A percentile compares a stretch with the other conserved stretches of the same genome.
Evolutionary conservation across 2,329 filamentous ascomycete genomes (phyloP).

Genomic region (Trematosphaeria pertusa): DNA sequence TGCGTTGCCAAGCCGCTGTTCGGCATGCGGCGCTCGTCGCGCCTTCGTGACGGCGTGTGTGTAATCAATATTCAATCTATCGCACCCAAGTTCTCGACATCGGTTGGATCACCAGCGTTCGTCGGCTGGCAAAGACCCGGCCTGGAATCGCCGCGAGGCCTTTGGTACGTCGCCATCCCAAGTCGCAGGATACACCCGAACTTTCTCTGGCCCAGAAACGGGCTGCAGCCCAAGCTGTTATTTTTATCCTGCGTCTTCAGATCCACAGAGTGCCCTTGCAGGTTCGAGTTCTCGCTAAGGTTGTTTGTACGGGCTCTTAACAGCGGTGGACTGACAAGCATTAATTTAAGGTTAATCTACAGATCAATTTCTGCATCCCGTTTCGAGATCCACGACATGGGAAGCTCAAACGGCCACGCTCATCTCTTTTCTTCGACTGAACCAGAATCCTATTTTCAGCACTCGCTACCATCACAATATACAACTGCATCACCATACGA

Average conservation of each 20-base stretch:
- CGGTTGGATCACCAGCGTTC: slow-evolving; percentile 25
- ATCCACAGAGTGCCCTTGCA: slow-evolving; percentile 38
- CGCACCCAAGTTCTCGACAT: slow-evolving; percentile 20
- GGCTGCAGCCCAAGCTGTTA: slow-evolving; percentile 27
- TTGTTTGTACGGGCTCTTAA: slow-evolving; percentile 32
- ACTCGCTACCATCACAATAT: slow-evolving; percentile 33
- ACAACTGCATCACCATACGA: slow-evolving; percentile 29
- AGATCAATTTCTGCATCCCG: slow-evolving; percentile 41
- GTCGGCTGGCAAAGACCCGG: slow-evolving; percentile 26
- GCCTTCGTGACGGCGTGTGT: slow-evolving; percentile 29
- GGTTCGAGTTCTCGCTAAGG: slow-evolving; percentile 32
- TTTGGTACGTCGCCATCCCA: slow-evolving; percentile 12
- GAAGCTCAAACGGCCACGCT: slow-evolving; percentile 24
- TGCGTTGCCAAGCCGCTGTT: slow-evolving; percentile 22
- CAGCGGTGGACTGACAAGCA: slow-evolving; percentile 43
- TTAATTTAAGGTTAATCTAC: slow-evolving; percentile 51
- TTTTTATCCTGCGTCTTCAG: slow-evolving; percentile 36
- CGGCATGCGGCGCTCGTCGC: slow-evolving; percentile 20
- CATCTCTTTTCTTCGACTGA: slow-evolving; percentile 21
- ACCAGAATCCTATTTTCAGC: slow-evolving; percentile 34
- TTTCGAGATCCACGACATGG: slow-evolving; percentile 45
- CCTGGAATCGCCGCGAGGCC: slow-evolving; percentile 32
- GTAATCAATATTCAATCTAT: slow-evolving; percentile 47
- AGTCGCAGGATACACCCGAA: slow-evolving; percentile 18
- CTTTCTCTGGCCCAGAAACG: slow-evolving; percentile 12